Base-by-base conservation (phyloP, 2,329 filamentous ascomycete species). In the Cladophialophora bantiana region DNA sequence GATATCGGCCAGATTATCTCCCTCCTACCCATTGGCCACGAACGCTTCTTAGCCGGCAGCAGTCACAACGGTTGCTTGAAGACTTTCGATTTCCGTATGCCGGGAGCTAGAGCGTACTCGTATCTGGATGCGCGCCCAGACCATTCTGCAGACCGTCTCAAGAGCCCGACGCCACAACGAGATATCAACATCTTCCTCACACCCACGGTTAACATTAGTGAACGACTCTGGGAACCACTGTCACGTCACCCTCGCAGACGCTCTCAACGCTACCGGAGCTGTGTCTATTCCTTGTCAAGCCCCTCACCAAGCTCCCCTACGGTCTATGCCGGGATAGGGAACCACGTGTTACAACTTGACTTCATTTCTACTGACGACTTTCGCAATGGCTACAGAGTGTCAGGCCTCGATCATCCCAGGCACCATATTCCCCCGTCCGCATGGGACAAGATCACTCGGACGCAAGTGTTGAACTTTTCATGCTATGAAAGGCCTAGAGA, bases 1-100 rank as follows among this genome's bases (percentile, higher is more conserved):
- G 87, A 89, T 70, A 80, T 84, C 67, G 85, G 84, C 18, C 80
- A 86, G 0, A 82, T 89, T 6, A 89, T 89, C 73, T 85, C 85
- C 20, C 79, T 90, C 15, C 81, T 85, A 1, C 77, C 83, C 0
- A 83, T 88, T 59, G 85, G 85, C 1, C 81, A 82, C 20, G 84
- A 89, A 70, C 80, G 82, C 2, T 83, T 90, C 62, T 73, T 89
- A 7, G 85, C 83, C 10, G 88, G 88, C 31, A 82, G 83, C 1
- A 83, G 83, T 2, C 81, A 83, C 57, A 85, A 89, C 74, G 84
- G 82, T 53, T 79, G 88, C 59, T 76, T 90, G 53, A 89, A 89
- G 71, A 78, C 89, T 4, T 90, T 88, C 70, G 87, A 90, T 71
- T 74, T 90, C 52, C 85, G 88, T 31, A 79, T 87, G 72, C 71